Evolutionary conservation across 208 protist genomes (phyloP).

Genomic region (Leishmania guyanensis): DNA sequence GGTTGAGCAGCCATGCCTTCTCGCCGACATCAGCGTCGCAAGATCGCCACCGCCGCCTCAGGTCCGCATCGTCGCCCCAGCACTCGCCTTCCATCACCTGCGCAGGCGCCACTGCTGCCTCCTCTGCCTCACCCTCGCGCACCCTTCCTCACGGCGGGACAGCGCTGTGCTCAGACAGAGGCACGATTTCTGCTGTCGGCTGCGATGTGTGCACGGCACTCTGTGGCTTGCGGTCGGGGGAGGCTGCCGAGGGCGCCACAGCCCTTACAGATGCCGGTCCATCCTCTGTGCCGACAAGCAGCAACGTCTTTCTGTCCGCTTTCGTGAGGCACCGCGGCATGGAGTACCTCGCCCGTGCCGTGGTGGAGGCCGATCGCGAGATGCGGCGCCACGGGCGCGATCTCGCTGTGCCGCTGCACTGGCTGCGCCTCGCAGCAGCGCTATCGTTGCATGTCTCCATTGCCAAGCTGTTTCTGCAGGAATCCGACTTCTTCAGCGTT

Average conservation of each 20-base stretch:
- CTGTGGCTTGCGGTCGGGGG: not conserved
- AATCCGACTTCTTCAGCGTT: conserved; percentile 53
- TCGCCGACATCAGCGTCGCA: conserved; percentile 9
- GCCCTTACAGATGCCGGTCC: not conserved
- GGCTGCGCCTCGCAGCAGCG: conserved; percentile 59
- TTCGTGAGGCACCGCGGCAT: conserved; percentile 28
- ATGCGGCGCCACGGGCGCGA: conserved; percentile 20
- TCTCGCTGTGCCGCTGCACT: conserved; percentile 34
- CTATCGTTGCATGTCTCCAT: conserved; percentile 56
- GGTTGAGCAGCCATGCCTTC: not conserved
- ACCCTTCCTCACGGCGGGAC: not conserved
- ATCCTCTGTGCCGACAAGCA: not conserved
- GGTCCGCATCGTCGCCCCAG: not conserved
- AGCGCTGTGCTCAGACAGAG: not conserved
- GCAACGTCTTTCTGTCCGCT: conserved; percentile 17
- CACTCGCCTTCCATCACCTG: not conserved
- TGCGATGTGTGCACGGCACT: conserved; percentile 24
- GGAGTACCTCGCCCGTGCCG: conserved; percentile 17
- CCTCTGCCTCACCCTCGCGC: not conserved
- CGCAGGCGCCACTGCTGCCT: not conserved
- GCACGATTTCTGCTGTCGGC: conserved; percentile 13
- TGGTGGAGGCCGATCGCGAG: conserved; percentile 25
- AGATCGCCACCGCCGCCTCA: conserved; percentile 5
- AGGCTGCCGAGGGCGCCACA: not conserved
- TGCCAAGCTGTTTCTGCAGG: conserved; percentile 41